A percentile compares a stretch with the other conserved stretches of the same genome.
Conservation (phyloP, 176 grass and related monocot genomes). For the Microstegium vimineum region DNA sequence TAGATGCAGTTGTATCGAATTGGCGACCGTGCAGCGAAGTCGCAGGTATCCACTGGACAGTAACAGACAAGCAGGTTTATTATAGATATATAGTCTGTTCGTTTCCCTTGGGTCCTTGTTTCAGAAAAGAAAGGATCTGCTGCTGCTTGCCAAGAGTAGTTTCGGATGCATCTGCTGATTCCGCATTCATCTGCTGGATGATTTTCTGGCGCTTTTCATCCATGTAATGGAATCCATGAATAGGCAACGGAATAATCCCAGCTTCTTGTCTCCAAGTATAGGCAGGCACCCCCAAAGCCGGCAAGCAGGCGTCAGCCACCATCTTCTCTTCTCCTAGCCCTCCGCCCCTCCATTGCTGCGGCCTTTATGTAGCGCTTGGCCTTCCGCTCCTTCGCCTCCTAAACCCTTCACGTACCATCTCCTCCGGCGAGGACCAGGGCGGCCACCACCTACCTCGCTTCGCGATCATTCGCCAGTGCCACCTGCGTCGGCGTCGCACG, state of each 20-base stretch:
- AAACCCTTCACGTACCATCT: constrained; percentile 28
- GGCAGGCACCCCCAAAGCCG: neutral
- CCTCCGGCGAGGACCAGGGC: constrained; percentile 46
- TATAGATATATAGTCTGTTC: no score
- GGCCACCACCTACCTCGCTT: constrained; percentile 5
- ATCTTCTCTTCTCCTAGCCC: constrained; percentile 22
- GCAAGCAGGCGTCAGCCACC: neutral
- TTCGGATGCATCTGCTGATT: no score
- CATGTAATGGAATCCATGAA: neutral
- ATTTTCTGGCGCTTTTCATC: neutral
- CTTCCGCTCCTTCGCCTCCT: constrained; percentile 13
- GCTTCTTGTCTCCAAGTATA: constrained; percentile 36
- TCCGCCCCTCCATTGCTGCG: neutral
- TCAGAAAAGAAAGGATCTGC: no score
- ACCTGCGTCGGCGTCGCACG: constrained; percentile 9
- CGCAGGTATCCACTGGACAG: neutral
- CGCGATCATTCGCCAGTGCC: neutral
- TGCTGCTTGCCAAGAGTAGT: no score
- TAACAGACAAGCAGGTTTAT: constrained; percentile 1
- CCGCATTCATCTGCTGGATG: no score
- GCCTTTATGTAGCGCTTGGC: neutral
- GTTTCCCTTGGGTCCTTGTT: no score
- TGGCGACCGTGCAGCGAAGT: neutral
- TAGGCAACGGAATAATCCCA: neutral
- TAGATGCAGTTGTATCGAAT: constrained; percentile 7